Percentiles rank a stretch among this genome's conserved stretches.
Evolutionary conservation across 2,329 filamentous ascomycete genomes (phyloP).

Genomic region (Ascocoryne sarcoides): DNA sequence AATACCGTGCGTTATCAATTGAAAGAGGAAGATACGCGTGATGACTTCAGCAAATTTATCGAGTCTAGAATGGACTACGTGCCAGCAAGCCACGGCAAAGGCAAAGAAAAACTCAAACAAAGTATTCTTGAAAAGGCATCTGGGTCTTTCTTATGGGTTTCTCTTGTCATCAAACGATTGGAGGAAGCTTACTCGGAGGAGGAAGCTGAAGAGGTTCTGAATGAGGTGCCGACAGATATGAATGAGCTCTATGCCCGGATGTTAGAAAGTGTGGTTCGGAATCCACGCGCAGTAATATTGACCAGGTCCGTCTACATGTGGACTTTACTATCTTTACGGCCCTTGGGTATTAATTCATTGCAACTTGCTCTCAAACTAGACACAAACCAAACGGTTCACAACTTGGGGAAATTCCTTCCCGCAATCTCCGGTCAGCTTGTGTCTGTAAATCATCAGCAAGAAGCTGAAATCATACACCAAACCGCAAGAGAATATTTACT

Average conservation of each 20-base stretch:
- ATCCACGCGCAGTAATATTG: slow-evolving; percentile 19
- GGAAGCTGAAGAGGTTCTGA: slow-evolving; percentile 23
- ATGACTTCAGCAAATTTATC: slow-evolving; percentile 24
- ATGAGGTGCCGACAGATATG: slow-evolving; percentile 29
- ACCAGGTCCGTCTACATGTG: slow-evolving; percentile 24
- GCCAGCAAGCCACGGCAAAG: slow-evolving; percentile 5
- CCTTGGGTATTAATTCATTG: slow-evolving; percentile 21
- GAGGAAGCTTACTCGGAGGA: slow-evolving; percentile 20
- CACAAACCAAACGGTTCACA: slow-evolving; percentile 20
- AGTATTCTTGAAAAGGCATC: slow-evolving; percentile 23
- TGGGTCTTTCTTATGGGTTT: slow-evolving; percentile 29
- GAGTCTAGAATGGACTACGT: slow-evolving; percentile 14
- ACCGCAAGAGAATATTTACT: slow-evolving; percentile 27
- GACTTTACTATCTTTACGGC: slow-evolving; percentile 20
- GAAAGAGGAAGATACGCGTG: slow-evolving; percentile 18
- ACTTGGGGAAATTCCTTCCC: slow-evolving; percentile 18
- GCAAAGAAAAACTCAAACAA: slow-evolving; percentile 8
- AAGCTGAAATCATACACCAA: slow-evolving; percentile 23
- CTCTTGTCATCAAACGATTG: slow-evolving; percentile 27
- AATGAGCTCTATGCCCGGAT: slow-evolving; percentile 10
- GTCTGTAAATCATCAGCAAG: slow-evolving; percentile 14
- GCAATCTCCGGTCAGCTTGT: slow-evolving; percentile 28
- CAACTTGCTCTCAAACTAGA: slow-evolving; percentile 25
- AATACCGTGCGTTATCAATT: neutral
- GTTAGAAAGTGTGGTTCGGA: slow-evolving; percentile 5